Evolutionary conservation across 75 land plant species (phyloP), one percentile per base, ranked within the genome.

Genomic region (Pseudotsuga menziesii): DNA sequence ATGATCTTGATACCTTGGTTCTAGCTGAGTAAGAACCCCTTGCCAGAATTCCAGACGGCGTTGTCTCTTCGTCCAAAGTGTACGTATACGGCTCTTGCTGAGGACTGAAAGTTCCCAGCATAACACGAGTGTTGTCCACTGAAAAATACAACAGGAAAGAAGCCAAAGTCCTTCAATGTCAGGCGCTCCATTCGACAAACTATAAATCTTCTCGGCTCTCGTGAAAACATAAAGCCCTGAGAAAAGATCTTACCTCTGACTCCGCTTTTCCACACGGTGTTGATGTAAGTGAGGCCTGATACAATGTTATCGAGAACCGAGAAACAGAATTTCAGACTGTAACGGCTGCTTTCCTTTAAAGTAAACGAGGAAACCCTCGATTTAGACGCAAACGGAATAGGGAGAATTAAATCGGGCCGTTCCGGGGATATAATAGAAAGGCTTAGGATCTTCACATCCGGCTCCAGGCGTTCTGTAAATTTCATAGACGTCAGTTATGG

Each of bases 251-350:
- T 71, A 92, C 97, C 97, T 77, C 86, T 85, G 52, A 94, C 44
- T 41, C 94, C 94, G 79, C 87, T 86, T 84, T 96, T 96, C 99
- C 99, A 96, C 19, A 96, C 99, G 0, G 87, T 87, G 80, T 96
- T 92, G 5, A 81, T 81, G 85, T 90, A 94, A 58, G 74, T 83
- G 78, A 96, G 87, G 19, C 99, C 99, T 0, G 93, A 90, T 19
- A 96, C 99, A 74, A 96, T 90, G 83, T 96, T 94, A 74, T 88
- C 86, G 74, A 78, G 86, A 26, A 96, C 99, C 2, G 82, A 61
- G 81, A 96, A 92, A 11, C 80, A 78, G 83, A 94, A 89, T 67
- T 86, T 94, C 75, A 94, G 81, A 36, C 77, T 75, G 80, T 93
- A 94, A 12, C 74, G 77, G 81, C 89, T 90, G 7, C 98, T 93